phyloP scores from a whole-genome alignment of 75 land plant species.

The Sequoia sempervirens region DNA sequence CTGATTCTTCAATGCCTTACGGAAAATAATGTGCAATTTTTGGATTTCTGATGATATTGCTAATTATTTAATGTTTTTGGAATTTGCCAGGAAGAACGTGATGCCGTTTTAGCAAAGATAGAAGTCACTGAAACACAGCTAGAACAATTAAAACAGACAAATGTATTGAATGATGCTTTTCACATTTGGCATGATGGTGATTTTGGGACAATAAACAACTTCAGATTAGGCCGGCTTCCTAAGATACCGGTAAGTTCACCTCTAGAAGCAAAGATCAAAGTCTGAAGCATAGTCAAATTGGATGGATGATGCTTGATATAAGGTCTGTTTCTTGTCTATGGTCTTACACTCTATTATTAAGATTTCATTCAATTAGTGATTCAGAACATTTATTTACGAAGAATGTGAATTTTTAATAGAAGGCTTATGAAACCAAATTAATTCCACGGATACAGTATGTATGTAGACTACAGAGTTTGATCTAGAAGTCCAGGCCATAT shows the following conservation, averaged over 20 bases:
- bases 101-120: slow-evolving; percentile 86
- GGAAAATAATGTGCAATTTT: background rate
- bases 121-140: slow-evolving; percentile 93
- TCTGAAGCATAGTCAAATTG: background rate
- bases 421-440: background rate
- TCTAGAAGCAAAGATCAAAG: background rate
- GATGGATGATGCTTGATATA: background rate
- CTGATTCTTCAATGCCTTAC: background rate
- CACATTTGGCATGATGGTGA: slow-evolving; percentile 90
- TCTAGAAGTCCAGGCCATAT: background rate
- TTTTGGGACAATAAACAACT: slow-evolving; percentile 97
- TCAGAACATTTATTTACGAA: background rate
- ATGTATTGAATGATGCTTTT: slow-evolving; percentile 97
- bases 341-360: background rate
- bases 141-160: slow-evolving; percentile 76
- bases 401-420: background rate
- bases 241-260: slow-evolving; percentile 57
- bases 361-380: background rate
- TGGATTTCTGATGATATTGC: slow-evolving; percentile 4
- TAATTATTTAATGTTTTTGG: slow-evolving; percentile 1
- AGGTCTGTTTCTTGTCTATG: background rate
- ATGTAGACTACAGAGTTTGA: background rate
- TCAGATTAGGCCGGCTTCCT: slow-evolving; percentile 90
- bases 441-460: background rate
- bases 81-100: slow-evolving; percentile 77